phyloP scores from a whole-genome alignment of 1,284 basidiomycete genomes.

The Irpex sp. region DNA sequence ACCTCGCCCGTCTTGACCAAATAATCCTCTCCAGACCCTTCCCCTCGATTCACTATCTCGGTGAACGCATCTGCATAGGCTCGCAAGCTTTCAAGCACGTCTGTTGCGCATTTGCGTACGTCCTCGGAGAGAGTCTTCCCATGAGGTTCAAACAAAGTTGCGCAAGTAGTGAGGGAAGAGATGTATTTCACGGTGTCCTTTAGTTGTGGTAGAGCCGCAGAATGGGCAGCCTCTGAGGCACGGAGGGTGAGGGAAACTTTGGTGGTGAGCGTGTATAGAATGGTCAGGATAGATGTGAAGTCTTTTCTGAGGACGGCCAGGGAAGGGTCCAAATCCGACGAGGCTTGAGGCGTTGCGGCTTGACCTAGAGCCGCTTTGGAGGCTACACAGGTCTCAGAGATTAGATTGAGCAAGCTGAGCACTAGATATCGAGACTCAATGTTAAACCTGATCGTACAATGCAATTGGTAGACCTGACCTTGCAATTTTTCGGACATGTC shows the following conservation, averaged over 20 bases:
- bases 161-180: constrained; percentile 56
- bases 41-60: constrained; percentile 15
- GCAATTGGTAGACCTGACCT: too few species aligned
- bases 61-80: constrained; percentile 40
- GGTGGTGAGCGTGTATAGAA: constrained; percentile 59
- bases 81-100: constrained; percentile 43
- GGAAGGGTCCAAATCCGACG: constrained; percentile 21
- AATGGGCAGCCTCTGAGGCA: constrained; percentile 52
- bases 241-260: constrained; percentile 66
- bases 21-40: constrained; percentile 37
- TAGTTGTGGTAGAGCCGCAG: constrained; percentile 51
- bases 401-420: constrained; percentile 20
- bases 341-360: constrained; percentile 17
- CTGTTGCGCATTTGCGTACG: constrained; percentile 36
- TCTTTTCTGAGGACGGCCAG: constrained; percentile 49
- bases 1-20: constrained; percentile 60
- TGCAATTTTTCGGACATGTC: too few species aligned
- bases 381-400: constrained; percentile 41
- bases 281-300: constrained; percentile 53
- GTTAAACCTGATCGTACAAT: too few species aligned
- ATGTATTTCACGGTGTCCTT: constrained; percentile 54
- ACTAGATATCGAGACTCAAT: constrained; percentile 10
- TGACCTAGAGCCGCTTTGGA: constrained; percentile 32
- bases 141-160: constrained; percentile 46
- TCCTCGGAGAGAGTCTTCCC: constrained; percentile 55